Evolutionary conservation across 164 flowering plant genomes (phyloP).

Genomic region (Protea cynaroides): DNA sequence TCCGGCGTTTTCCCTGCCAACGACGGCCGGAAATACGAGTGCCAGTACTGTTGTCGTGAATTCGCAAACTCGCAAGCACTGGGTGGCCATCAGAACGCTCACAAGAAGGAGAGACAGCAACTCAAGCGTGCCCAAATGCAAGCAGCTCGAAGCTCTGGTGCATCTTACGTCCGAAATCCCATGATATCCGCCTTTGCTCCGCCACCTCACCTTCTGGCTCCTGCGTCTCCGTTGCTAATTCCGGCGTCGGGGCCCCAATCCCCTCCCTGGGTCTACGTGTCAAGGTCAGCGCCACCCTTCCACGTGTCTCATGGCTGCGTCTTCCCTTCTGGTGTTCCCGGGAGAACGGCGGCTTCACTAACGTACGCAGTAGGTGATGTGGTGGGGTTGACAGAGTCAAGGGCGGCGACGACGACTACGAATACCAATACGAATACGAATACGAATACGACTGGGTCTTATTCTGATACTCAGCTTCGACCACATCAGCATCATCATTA

Average conservation of each 20-base stretch:
- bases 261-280: conserved; percentile 52
- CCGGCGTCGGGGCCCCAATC: conserved; percentile 25
- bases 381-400: conserved; percentile 19
- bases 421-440: not conserved
- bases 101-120: conserved; percentile 91
- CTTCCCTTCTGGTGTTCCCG: conserved; percentile 23
- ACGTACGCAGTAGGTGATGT: conserved; percentile 9
- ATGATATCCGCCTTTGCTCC: conserved; percentile 58
- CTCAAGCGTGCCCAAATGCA: conserved; percentile 76
- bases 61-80: conserved; percentile 96
- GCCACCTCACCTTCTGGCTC: conserved; percentile 53
- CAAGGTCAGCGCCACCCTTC: conserved; percentile 37
- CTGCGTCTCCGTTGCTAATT: conserved; percentile 18
- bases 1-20: conserved; percentile 20
- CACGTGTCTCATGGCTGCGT: conserved; percentile 61
- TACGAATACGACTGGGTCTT: conserved; percentile 15
- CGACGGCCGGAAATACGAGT: conserved; percentile 79
- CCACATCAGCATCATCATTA: too few species aligned
- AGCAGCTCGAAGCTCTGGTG: conserved; percentile 55
- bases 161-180: conserved; percentile 48
- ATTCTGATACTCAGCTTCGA: conserved; percentile 11
- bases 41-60: conserved; percentile 89
- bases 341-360: conserved; percentile 10
- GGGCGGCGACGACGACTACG: too few species aligned
- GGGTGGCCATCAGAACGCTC: conserved; percentile 98